These are phyloP conservation scores for Hypoxylon sp. DNA, from an alignment of 2,329 filamentous ascomycete genomes.

Conservation along the genomic window DNA sequence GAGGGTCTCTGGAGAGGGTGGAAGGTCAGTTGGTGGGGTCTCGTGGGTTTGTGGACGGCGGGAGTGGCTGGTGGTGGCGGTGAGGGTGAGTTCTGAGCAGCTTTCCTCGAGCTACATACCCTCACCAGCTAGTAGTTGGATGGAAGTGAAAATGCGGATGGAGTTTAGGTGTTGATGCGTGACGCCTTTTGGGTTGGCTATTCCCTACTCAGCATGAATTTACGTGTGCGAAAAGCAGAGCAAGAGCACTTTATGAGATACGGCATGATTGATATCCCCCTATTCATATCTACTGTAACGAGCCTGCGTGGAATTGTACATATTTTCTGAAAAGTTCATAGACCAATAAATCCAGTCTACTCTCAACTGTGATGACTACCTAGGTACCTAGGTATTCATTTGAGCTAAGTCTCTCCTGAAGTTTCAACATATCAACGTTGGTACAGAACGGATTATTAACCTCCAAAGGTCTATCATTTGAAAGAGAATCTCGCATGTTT, in stretches of 20 bases:
- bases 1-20: slow-evolving; percentile 80
- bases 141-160: slow-evolving; percentile 19
- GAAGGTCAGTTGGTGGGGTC: slow-evolving; percentile 83
- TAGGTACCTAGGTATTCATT: too few species aligned
- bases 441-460: background rate
- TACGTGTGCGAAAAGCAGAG: slow-evolving; percentile 25
- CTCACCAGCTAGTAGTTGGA: background rate
- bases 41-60: slow-evolving; percentile 81
- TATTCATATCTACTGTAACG: slow-evolving; percentile 46
- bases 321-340: slow-evolving; percentile 29
- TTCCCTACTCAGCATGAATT: slow-evolving; percentile 38
- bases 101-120: background rate
- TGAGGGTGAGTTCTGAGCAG: slow-evolving; percentile 69
- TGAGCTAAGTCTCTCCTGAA: background rate
- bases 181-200: slow-evolving; percentile 14
- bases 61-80: slow-evolving; percentile 73
- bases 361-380: slow-evolving; percentile 31
- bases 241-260: slow-evolving; percentile 55
- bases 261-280: slow-evolving; percentile 62
- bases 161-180: slow-evolving; percentile 33
- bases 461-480: background rate
- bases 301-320: slow-evolving; percentile 26
- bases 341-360: slow-evolving; percentile 26
- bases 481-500: background rate
- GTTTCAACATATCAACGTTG: background rate